A percentile compares a stretch with the other conserved stretches of the same genome.
Conservation (phyloP, 345 rosid species). For the Salix udensis region DNA sequence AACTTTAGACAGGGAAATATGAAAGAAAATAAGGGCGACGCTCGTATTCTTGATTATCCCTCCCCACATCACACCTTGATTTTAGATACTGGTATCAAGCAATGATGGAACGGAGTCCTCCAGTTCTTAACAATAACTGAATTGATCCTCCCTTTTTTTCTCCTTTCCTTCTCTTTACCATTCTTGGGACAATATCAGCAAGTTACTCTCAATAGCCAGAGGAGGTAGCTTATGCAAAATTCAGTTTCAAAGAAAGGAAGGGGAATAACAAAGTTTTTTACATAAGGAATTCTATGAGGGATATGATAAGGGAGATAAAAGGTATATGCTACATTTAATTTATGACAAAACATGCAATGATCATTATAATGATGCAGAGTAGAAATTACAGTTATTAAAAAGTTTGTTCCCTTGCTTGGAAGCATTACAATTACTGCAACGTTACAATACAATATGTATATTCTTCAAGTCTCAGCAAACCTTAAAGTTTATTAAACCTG, state of each 20-base stretch:
- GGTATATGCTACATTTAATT: neutral
- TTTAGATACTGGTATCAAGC: no score
- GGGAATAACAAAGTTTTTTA: no score
- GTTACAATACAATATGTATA: neutral
- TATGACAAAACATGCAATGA: neutral
- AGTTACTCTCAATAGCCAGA: neutral
- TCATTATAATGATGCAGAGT: neutral
- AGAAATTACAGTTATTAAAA: neutral
- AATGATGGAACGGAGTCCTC: no score
- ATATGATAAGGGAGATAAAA: neutral
- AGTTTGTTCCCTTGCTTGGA: neutral
- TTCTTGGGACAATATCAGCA: neutral
- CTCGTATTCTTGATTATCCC: no score
- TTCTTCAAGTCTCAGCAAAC: neutral
- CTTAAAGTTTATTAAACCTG: neutral
- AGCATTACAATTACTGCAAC: neutral
- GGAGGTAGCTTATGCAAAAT: neutral
- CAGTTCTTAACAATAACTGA: no score
- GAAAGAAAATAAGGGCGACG: no score
- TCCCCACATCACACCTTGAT: no score
- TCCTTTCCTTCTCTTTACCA: neutral
- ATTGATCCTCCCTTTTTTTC: neutral
- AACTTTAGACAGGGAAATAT: no score
- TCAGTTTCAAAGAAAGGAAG: neutral
- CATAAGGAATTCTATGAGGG: neutral